Conservation (phyloP, 2,329 filamentous ascomycete species). For the Ophiocordyceps sinensis region DNA sequence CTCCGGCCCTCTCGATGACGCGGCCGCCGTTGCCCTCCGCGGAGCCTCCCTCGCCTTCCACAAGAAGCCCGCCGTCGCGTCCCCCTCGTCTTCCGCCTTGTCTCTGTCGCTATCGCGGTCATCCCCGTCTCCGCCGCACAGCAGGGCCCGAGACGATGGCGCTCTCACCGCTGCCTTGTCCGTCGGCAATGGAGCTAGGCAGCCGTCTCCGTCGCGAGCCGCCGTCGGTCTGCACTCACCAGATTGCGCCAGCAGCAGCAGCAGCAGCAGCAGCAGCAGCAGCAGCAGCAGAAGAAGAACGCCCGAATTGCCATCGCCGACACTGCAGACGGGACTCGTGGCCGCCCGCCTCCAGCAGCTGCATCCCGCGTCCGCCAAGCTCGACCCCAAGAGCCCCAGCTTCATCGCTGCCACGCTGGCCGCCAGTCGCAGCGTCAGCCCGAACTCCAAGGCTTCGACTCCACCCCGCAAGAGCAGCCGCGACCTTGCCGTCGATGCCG, state of each 20-base stretch:
- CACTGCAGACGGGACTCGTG: slow-evolving; percentile 3
- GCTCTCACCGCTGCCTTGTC: slow-evolving; percentile 31
- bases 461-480: background rate
- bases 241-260: background rate
- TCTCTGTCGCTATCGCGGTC: slow-evolving; percentile 4
- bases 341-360: slow-evolving; percentile 9
- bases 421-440: slow-evolving; percentile 33
- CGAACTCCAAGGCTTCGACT: slow-evolving; percentile 11
- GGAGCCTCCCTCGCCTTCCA: slow-evolving; percentile 43
- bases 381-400: slow-evolving; percentile 39
- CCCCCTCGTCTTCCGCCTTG: slow-evolving; percentile 4
- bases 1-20: slow-evolving; percentile 19
- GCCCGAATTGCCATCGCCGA: background rate
- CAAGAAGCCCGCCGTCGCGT: slow-evolving; percentile 12
- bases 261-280: background rate
- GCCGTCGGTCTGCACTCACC: background rate
- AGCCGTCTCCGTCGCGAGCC: background rate
- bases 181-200: slow-evolving; percentile 8
- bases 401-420: slow-evolving; percentile 42
- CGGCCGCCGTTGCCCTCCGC: slow-evolving; percentile 32
- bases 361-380: slow-evolving; percentile 6
- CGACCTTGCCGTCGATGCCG: slow-evolving; percentile 28
- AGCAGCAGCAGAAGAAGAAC: background rate
- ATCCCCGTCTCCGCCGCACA: background rate
- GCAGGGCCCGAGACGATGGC: slow-evolving; percentile 15